Percentiles rank a stretch among this genome's conserved stretches.
Evolutionary conservation across 108 stramenopile species (phyloP).

Genomic region (Nannochloropsis salina): DNA sequence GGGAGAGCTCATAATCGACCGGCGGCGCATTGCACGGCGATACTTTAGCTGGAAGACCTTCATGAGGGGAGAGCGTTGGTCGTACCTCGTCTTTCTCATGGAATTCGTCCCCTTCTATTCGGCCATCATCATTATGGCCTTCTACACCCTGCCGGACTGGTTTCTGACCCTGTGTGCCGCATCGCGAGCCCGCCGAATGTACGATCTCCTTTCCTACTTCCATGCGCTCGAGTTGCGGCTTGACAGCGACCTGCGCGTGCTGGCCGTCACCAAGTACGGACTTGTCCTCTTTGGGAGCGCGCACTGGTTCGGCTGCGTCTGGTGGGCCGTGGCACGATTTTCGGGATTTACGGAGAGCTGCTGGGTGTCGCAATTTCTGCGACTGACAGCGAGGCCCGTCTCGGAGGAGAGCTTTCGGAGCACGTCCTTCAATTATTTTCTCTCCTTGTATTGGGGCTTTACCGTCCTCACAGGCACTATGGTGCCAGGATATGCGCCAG

Average conservation of each 20-base stretch:
- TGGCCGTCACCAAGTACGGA: slow-evolving; percentile 13
- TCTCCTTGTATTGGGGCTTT: background rate
- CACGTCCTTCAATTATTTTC: background rate
- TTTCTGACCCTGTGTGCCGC: background rate
- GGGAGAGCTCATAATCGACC: background rate
- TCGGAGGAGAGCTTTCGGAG: background rate
- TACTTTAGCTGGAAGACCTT: slow-evolving; percentile 11
- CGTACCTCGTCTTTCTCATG: background rate
- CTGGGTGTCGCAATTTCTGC: background rate
- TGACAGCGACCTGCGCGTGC: background rate
- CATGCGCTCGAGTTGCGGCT: slow-evolving; percentile 10
- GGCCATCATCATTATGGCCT: background rate
- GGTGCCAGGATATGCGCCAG: slow-evolving; percentile 1
- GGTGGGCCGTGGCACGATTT: background rate
- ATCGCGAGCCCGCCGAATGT: background rate
- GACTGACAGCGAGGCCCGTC: background rate
- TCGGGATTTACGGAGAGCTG: background rate
- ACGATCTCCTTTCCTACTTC: background rate
- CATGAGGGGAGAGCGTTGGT: background rate
- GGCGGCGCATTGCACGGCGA: background rate
- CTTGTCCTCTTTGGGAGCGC: slow-evolving; percentile 7
- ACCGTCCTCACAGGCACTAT: background rate
- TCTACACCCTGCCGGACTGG: background rate
- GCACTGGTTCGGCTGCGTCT: slow-evolving; percentile 17
- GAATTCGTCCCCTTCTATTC: background rate